Conservation (phyloP, 2,329 filamentous ascomycete species). For the Alternaria consortialis region DNA sequence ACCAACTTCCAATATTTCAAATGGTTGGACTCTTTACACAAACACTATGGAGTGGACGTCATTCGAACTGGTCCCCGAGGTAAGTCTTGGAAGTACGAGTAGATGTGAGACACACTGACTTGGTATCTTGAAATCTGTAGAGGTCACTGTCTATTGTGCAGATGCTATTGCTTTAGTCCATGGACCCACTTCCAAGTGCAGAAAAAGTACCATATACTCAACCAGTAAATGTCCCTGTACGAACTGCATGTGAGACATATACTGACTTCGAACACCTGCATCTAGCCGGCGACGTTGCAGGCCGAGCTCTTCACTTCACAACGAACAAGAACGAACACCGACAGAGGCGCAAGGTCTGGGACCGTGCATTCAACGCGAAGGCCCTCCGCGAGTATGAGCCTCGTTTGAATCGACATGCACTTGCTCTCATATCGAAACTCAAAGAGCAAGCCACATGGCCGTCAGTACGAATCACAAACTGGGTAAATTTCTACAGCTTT, state of each 20-base stretch:
- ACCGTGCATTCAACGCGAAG: slow-evolving; percentile 45
- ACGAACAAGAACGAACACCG: slow-evolving; percentile 43
- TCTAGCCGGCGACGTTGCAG: slow-evolving; percentile 22
- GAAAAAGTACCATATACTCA: slow-evolving; percentile 43
- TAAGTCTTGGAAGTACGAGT: neutral
- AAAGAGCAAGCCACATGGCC: slow-evolving; percentile 29
- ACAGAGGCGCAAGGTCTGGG: slow-evolving; percentile 44
- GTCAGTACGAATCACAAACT: slow-evolving; percentile 40
- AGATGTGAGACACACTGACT: neutral
- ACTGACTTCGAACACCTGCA: too few species aligned
- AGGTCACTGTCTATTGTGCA: slow-evolving; percentile 41
- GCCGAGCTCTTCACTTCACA: slow-evolving; percentile 37
- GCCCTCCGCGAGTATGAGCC: slow-evolving; percentile 50
- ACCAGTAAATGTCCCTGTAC: neutral
- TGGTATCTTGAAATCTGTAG: slow-evolving; percentile 6
- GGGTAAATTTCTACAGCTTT: slow-evolving; percentile 55
- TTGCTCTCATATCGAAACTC: slow-evolving; percentile 36
- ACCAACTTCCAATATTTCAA: slow-evolving; percentile 37
- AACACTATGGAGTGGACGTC: slow-evolving; percentile 43
- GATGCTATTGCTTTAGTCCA: slow-evolving; percentile 44
- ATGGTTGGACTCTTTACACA: slow-evolving; percentile 33
- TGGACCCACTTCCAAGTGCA: slow-evolving; percentile 41
- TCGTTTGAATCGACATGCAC: slow-evolving; percentile 42
- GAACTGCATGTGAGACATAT: too few species aligned
- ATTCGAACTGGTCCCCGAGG: slow-evolving; percentile 45